A percentile compares a stretch with the other conserved stretches of the same genome.
phyloP scores from a whole-genome alignment of 2,329 filamentous ascomycete genomes.

The Colletotrichum viniferum region DNA sequence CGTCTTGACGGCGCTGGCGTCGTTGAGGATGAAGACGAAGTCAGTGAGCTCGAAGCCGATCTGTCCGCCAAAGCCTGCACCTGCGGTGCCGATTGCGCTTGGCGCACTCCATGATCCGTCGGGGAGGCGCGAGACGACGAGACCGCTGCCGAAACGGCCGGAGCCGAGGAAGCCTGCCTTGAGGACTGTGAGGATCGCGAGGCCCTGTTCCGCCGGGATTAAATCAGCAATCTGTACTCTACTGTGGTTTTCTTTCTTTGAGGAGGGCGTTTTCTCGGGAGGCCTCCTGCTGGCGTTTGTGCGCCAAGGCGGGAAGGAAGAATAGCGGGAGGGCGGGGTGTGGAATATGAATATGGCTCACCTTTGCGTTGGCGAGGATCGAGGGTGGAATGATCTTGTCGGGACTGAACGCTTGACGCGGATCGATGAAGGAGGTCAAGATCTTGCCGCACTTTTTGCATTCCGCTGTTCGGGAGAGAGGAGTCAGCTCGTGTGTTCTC shows the following conservation, averaged over 20 bases:
- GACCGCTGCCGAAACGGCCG: constrained; percentile 79
- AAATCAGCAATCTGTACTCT: background rate
- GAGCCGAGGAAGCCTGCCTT: constrained; percentile 88
- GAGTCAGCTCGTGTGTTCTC: constrained; percentile 1
- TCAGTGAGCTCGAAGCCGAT: constrained; percentile 89
- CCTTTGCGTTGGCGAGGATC: constrained; percentile 90
- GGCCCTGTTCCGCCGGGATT: constrained; percentile 54
- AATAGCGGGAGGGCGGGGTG: background rate
- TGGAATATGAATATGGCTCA: constrained; percentile 37
- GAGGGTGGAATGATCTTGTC: constrained; percentile 96
- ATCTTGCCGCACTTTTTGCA: constrained; percentile 98
- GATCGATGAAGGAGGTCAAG: constrained; percentile 91
- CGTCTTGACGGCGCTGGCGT: constrained; percentile 84
- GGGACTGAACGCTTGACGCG: constrained; percentile 88
- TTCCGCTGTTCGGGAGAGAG: constrained; percentile 69
- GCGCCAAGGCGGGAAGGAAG: background rate
- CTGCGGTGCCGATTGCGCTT: constrained; percentile 79
- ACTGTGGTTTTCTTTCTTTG: background rate
- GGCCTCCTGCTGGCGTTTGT: background rate
- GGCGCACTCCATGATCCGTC: constrained; percentile 84
- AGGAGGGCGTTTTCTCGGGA: background rate
- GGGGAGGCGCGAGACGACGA: constrained; percentile 79
- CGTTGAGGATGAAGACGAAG: constrained; percentile 99
- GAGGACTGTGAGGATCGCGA: constrained; percentile 84
- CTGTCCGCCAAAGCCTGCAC: constrained; percentile 83